phyloP scores from a whole-genome alignment of 1,284 basidiomycete species.

The Ustilago trichophora region DNA sequence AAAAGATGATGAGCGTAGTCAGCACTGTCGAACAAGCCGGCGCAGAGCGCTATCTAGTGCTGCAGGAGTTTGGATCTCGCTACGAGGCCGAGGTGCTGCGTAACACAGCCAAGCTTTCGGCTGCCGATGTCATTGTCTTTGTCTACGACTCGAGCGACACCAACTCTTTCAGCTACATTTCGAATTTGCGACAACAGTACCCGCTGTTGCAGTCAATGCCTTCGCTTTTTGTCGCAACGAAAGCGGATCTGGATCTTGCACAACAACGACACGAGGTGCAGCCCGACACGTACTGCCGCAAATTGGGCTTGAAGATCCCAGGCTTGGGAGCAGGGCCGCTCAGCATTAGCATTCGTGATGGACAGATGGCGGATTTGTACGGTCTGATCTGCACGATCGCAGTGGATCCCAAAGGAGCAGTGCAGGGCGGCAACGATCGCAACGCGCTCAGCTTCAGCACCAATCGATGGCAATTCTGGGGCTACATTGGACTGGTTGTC shows the following conservation, averaged over 20 bases:
- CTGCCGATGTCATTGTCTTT: constrained; percentile 92
- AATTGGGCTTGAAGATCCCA: constrained; percentile 61
- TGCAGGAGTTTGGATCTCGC: constrained; percentile 87
- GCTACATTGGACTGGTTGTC: constrained; percentile 41
- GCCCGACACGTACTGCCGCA: constrained; percentile 83
- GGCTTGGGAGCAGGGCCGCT: constrained; percentile 59
- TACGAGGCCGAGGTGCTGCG: constrained; percentile 91
- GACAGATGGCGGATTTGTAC: constrained; percentile 88
- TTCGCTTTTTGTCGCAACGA: constrained; percentile 96
- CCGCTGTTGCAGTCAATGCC: constrained; percentile 86
- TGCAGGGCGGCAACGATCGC: constrained; percentile 46
- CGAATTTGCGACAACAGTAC: constrained; percentile 92
- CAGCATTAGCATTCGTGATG: constrained; percentile 73
- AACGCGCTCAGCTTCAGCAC: constrained; percentile 45
- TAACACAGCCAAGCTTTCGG: constrained; percentile 86
- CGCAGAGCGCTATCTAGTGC: constrained; percentile 88
- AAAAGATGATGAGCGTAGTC: constrained; percentile 87
- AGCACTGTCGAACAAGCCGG: constrained; percentile 94
- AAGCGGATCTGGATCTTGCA: constrained; percentile 95
- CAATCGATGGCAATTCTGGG: constrained; percentile 43
- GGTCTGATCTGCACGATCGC: constrained; percentile 84
- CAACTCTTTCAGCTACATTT: constrained; percentile 98
- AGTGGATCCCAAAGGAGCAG: constrained; percentile 58
- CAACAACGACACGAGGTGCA: constrained; percentile 88
- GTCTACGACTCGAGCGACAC: constrained; percentile 98